Evolutionary conservation across 1,284 basidiomycete genomes (phyloP).

Genomic region (Apiotrichum veenhuisii): DNA sequence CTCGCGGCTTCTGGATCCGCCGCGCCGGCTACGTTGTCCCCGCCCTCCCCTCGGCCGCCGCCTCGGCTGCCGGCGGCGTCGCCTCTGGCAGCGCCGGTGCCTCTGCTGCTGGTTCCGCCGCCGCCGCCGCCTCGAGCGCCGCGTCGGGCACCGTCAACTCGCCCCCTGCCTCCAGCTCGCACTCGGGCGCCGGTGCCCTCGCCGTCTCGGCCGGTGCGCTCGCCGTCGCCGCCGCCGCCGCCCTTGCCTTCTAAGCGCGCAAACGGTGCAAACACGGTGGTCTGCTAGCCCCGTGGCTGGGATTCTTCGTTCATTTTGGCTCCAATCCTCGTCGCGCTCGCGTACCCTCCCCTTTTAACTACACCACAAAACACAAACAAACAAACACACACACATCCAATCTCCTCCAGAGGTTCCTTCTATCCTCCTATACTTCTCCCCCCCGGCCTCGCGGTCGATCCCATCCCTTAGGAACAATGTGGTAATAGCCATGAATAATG

Average conservation of each 20-base stretch:
- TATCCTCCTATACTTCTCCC: not conserved
- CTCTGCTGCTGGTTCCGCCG: no score
- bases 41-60: constrained; percentile 13
- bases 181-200: constrained; percentile 17
- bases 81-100: constrained; percentile 27
- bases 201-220: constrained; percentile 27
- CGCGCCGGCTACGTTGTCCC: constrained; percentile 14
- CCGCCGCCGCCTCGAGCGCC: not conserved
- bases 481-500: not conserved
- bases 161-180: not conserved
- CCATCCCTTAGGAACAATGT: not conserved
- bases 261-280: no score
- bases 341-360: not conserved
- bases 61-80: constrained; percentile 10
- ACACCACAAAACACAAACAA: no score
- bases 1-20: constrained; percentile 17
- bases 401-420: no score
- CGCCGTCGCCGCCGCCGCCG: constrained; percentile 20
- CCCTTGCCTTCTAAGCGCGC: constrained; percentile 19
- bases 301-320: not conserved
- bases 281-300: no score
- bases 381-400: not conserved
- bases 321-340: not conserved
- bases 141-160: constrained; percentile 4
- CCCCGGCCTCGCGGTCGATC: not conserved